Evolutionary conservation across 345 rosid species (phyloP), one percentile per base, ranked within the genome.

Genomic region (Luvunga scandens): DNA sequence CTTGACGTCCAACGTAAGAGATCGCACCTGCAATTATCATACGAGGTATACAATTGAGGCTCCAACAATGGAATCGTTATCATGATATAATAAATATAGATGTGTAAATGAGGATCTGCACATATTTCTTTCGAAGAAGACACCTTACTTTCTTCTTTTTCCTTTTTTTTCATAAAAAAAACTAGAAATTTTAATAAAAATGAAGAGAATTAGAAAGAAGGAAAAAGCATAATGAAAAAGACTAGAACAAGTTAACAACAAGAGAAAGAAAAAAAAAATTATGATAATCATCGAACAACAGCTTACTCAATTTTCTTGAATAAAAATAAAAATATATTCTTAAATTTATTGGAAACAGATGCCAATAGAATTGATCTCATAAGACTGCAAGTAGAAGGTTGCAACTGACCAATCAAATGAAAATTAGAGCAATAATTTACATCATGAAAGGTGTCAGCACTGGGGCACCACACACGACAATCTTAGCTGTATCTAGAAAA

Each of bases 1-100:
- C 86, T 87, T 92, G 82, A 92, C 98, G 86, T 94, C 98, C 77
- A 94, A 81, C 5, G 89, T 90, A 64, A 94, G 80, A 53, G 98
- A 94, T 72, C 98, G 91, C 76, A 94, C 98, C 98, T 94, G 87
- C 83, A 83, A 61, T 75, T 78, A 16, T 13, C 71, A 28, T 27
- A 84, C 2, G 78, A 38, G 65, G 28, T 27, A 75, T 48, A 28
- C 60, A 78, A 65, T 48, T 66, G 71, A 55, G 70, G 31, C 30
- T 18, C 10, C 9, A 36, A 13, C 36, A 75, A 75, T 30, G 36
- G 57, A 64, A 39, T 28, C 13, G 72, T 66, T 7, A 59, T 72
- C 77, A 66, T 18, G 34, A 57, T 0, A 45, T 45, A 0, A 45
- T 45, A 45, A 45, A 45, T 12, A 45, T 3, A 12, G 50, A 45